Percentiles rank a stretch among this genome's conserved stretches.
Evolutionary conservation across 148 eudicot genomes (phyloP).

Genomic region (Bassia scoparia): DNA sequence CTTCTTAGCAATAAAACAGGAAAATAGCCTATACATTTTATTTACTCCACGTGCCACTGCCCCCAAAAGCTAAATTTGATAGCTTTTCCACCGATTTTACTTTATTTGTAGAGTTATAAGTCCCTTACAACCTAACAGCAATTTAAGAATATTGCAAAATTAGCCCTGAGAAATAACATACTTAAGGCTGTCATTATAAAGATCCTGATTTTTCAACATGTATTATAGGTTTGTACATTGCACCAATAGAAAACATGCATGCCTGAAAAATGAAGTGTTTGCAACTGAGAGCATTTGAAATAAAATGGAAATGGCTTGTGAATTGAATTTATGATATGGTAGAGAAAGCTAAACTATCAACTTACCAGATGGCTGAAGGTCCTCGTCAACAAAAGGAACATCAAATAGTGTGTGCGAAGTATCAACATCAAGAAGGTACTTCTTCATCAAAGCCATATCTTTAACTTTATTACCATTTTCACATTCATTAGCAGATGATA

Average conservation of each 20-base stretch:
- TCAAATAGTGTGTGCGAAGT: conserved; percentile 46
- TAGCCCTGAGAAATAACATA: too few relatives aligned
- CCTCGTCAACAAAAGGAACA: conserved; percentile 59
- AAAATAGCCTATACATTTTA: too few relatives aligned
- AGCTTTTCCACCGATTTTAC: not conserved
- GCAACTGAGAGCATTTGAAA: not conserved
- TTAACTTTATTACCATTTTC: conserved; percentile 40
- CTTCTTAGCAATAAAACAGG: too few relatives aligned
- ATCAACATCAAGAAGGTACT: conserved; percentile 34
- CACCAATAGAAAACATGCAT: too few relatives aligned
- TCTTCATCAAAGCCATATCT: conserved; percentile 37
- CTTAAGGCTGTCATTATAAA: too few relatives aligned
- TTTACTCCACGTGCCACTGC: not conserved
- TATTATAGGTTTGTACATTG: too few relatives aligned
- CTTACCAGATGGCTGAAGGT: conserved; percentile 50
- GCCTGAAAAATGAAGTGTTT: too few relatives aligned
- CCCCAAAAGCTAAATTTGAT: not conserved
- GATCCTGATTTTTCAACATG: too few relatives aligned
- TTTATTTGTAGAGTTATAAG: not conserved
- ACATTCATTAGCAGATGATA: conserved; percentile 39
- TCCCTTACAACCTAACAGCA: not conserved
- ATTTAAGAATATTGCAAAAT: too few relatives aligned
- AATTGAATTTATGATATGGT: not conserved
- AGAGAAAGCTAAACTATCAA: conserved; percentile 20
- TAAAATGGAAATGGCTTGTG: not conserved